These are phyloP conservation scores for Plasmodiophora brassicae DNA, from an alignment of 208 protist species.

Conservation along the genomic window DNA sequence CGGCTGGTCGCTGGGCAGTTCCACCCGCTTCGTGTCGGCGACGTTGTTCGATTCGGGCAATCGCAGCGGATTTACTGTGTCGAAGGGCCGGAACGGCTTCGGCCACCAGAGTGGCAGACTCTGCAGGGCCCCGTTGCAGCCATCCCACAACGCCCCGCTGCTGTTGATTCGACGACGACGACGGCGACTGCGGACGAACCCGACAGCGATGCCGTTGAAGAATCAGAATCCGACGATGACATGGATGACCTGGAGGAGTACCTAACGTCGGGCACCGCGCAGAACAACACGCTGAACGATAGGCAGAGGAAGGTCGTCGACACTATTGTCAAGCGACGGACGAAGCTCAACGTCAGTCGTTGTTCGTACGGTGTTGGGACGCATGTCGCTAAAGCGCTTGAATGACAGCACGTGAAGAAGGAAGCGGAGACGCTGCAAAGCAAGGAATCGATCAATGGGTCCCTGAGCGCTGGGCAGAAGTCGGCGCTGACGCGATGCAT, in stretches of 20 bases:
- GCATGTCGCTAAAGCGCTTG: neutral
- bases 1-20: neutral
- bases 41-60: neutral
- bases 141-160: neutral
- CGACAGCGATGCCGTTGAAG: neutral
- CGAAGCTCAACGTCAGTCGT: neutral
- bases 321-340: neutral
- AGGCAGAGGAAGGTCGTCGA: neutral
- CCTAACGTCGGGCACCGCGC: neutral
- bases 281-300: neutral
- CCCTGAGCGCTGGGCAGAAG: neutral
- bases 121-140: neutral
- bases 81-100: constrained; percentile 1
- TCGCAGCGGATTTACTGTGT: neutral
- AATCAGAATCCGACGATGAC: neutral
- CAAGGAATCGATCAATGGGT: constrained; percentile 21
- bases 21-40: neutral
- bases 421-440: constrained; percentile 16
- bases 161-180: neutral
- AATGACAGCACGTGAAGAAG: neutral
- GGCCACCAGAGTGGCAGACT: neutral
- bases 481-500: neutral
- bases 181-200: neutral
- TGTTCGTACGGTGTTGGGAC: neutral
- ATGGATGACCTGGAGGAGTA: constrained; percentile 5